Conservation (phyloP, 2,329 filamentous ascomycete species). For the Nemania diffusa region DNA sequence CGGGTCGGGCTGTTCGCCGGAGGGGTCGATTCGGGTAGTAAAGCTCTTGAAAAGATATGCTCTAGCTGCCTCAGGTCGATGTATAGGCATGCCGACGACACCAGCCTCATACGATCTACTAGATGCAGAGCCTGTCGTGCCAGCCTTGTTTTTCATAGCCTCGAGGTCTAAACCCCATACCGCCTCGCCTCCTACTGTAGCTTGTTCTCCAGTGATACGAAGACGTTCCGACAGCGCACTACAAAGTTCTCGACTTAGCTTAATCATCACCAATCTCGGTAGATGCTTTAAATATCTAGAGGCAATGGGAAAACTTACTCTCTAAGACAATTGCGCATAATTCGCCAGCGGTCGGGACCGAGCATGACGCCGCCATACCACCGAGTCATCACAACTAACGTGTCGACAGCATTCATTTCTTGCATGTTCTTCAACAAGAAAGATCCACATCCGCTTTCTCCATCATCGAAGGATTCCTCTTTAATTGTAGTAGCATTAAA, state of each 20-base stretch:
- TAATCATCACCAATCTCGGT: neutral
- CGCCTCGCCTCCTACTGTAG: conserved; percentile 60
- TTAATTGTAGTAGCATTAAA: conserved; percentile 53
- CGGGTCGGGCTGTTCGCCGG: conserved; percentile 19
- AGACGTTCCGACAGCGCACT: conserved; percentile 62
- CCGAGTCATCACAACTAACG: conserved; percentile 67
- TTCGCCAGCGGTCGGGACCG: conserved; percentile 69
- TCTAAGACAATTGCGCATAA: conserved; percentile 68
- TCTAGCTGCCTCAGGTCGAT: conserved; percentile 75
- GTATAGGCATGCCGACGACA: conserved; percentile 72
- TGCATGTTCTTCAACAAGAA: conserved; percentile 66
- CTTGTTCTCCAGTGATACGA: conserved; percentile 55
- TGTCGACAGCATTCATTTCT: conserved; percentile 61
- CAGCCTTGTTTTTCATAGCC: conserved; percentile 57
- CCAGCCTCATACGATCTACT: conserved; percentile 47
- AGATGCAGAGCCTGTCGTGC: conserved; percentile 43
- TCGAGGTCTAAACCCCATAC: conserved; percentile 70
- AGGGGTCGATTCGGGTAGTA: conserved; percentile 53
- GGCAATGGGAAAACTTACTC: conserved; percentile 47
- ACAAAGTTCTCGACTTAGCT: conserved; percentile 14
- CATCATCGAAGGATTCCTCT: conserved; percentile 68
- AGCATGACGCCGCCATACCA: conserved; percentile 73
- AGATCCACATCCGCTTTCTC: conserved; percentile 68
- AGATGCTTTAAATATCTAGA: too few relatives aligned
- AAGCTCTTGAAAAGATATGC: conserved; percentile 70